phyloP scores from a whole-genome alignment of 2,329 filamentous ascomycete genomes.

The Aplosporella prunicola region DNA sequence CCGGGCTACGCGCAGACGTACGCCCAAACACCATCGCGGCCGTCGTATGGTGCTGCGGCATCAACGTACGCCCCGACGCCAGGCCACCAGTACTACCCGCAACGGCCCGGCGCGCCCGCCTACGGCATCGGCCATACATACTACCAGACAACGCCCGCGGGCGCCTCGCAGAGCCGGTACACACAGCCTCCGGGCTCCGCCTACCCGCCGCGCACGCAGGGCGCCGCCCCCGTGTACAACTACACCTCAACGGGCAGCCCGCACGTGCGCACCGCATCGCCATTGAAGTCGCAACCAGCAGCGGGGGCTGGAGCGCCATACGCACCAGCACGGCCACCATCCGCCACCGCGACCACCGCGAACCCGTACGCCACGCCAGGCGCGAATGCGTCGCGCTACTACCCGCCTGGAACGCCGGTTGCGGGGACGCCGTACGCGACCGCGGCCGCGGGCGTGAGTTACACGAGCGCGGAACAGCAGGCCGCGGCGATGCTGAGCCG shows the following conservation, averaged over 20 bases:
- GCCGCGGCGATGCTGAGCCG: constrained; percentile 28
- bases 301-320: constrained; percentile 17
- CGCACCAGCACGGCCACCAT: constrained; percentile 19
- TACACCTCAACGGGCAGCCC: constrained; percentile 22
- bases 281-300: constrained; percentile 23
- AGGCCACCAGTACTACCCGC: constrained; percentile 20
- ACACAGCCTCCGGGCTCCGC: constrained; percentile 21
- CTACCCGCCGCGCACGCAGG: constrained; percentile 26
- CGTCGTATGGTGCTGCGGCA: constrained; percentile 8
- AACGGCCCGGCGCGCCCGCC: constrained; percentile 21
- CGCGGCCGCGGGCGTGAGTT: constrained; percentile 13
- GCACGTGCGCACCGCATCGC: constrained; percentile 26
- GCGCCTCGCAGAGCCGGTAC: constrained; percentile 25
- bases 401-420: not conserved
- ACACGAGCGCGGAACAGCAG: constrained; percentile 19
- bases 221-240: constrained; percentile 21
- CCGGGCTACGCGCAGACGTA: constrained; percentile 22
- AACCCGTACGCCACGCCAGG: constrained; percentile 7
- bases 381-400: constrained; percentile 1
- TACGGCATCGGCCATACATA: constrained; percentile 24
- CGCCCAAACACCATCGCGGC: constrained; percentile 11
- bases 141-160: constrained; percentile 25
- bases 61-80: constrained; percentile 7
- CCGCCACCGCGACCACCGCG: constrained; percentile 17
- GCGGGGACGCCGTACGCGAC: constrained; percentile 5